Base-by-base conservation (phyloP, 164 flowering plant genomes). In the Tetrastigma voinierianum region DNA sequence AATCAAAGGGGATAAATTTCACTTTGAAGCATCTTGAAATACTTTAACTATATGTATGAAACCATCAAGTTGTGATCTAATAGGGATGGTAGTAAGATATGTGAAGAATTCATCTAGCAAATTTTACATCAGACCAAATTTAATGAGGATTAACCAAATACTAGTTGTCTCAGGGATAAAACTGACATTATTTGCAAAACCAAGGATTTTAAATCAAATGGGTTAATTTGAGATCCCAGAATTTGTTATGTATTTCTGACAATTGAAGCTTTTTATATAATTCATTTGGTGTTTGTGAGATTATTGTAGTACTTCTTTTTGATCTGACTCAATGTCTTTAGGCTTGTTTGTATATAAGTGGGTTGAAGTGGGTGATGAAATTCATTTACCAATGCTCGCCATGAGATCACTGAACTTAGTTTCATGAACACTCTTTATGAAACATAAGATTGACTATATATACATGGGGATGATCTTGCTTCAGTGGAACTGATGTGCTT, bases 381-480 rank as follows among this genome's bases (percentile, higher is more conserved):
- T n/a, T 90, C 67, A 88, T n/a, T 90, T 65, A 67, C 85, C 25
- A 67, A 79, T 70, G 90, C 92, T 63, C 97, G 92, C 15, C 87
- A 87, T 67, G 91, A 63, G 12, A 89, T 91, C 54, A 91, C 90
- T 1, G 94, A 87, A 77, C 76, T n/a, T n/a, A 86, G 45, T n/a
- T 86, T 91, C 68, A 89, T 89, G 97, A 74, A 71, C 32, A 70
- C 72, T 12, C 88, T 89, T 91, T 71, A 82, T 79, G 51, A 88
- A 91, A 69, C 83, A 91, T 63, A 85, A 81, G 59, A 88, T 84
- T 44, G 99, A 96, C 66, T 96, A 93, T 75, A 96, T 96, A 93
- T 96, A 60, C 99, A 96, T 73, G 99, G 99, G 14, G 99, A 96
- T 72, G 99, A 96, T 53, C 99, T 4, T 96, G 99, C 75, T 74